Base-by-base conservation (phyloP, 495 filamentous ascomycete species). In the Beverwykella pulmonaria region DNA sequence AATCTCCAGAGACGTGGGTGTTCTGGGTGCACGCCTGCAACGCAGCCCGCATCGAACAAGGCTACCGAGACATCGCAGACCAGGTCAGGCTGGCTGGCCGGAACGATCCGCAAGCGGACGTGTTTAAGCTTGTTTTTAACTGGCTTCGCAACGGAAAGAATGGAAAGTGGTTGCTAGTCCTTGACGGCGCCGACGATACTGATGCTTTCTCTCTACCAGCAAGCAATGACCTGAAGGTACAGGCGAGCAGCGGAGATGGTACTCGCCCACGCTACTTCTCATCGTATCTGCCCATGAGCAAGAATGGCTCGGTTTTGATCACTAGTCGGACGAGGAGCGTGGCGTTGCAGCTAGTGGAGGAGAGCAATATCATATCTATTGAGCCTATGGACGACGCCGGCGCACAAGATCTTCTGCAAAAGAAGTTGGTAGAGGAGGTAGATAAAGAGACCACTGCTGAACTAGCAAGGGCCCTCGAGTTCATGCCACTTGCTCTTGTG, bases 121-220 rank as follows among this genome's bases (percentile, higher is more conserved):
- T 77, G 3, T 55, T 81, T 15, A 23, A 63, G 39, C 67, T 80
- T 12, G 73, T 81, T 12, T 59, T 68, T 17, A 57, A 68, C 10
- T 82, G 79, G 78, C 74, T 83, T 2, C 65, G 70, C 15, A 52
- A 72, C 19, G 65, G 75, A 56, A 75, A 27, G 0, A 74, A 71
- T 53, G 76, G 77, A 25, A 63, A 62, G 12, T 86, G 82, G 82
- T 54, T 82, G n/a, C 58, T 84, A 61, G 71, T 83, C n/a, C 73
- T 85, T 26, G 82, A 86, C 67, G 84, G 82, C 60, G 82, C 80
- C 19, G 81, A 85, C 70, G 77, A 84, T 65, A 53, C 68, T 10
- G 73, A 77, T 26, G 20, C 77, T n/a, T 77, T 81, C 69, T 73
- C 34, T 27, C 27, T 32, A 29, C 26, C 20, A 32, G 12, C 36